Evolutionary conservation across 2,329 filamentous ascomycete species (phyloP), one percentile per base, ranked within the genome.

Genomic region (Thermoascus crustaceus): DNA sequence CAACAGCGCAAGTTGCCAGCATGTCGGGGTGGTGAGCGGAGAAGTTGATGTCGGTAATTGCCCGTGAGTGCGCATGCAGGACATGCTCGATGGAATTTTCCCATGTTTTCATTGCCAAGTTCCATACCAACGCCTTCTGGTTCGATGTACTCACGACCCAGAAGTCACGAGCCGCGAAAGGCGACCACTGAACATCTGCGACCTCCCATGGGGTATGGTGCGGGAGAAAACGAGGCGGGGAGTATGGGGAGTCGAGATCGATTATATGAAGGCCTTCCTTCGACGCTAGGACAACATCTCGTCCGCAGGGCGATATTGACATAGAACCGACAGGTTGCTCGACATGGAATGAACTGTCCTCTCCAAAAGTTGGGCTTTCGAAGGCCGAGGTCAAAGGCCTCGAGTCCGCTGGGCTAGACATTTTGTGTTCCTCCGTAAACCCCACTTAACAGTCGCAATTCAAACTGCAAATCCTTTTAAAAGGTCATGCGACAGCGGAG

Each of bases 21-120:
- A 88, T 70, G 54, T 95, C 88, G 0, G 87, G 85, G 53, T 95
- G 84, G 48, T 94, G 85, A 4, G 88, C 87, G 0, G 86, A 94
- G 60, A 94, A 95, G 58, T 95, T 95, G 59, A 95, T 87, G 56
- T 95, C 88, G 5, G 88, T 95, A 48, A 95, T 95, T 43, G 88
- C 87, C 46, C 89, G 76, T 30, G 78, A 85, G 58, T 85, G 88
- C 2, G 81, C 86, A 51, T 93, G 83, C 9, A 95, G 71, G 8
- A 86, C 88, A 58, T 89, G 83, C 58, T 95, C 85, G 43, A 95
- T 87, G 0, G 82, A 84, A 48, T 89, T 84, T 48, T 85, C 80
- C 40, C 77, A 73, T 35, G 68, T 68, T 34, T 67, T 66, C 56
- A 86, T 73, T 46, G 82, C 85, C 41, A 95, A 68, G 57, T 95